Base-by-base conservation (phyloP, 1,284 basidiomycete species). In the Ustilago nuda region DNA sequence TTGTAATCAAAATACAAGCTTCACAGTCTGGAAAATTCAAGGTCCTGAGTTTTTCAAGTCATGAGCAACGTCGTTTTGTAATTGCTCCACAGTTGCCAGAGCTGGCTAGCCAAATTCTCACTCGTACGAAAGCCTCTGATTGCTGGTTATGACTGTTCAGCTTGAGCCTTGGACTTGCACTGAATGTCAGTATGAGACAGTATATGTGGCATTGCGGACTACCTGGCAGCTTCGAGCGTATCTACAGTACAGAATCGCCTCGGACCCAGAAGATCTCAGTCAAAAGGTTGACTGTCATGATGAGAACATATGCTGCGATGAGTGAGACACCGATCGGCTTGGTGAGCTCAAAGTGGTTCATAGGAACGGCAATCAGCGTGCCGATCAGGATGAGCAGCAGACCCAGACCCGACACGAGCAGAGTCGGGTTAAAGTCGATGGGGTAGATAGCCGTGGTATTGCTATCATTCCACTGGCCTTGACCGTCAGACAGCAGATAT, bases 351-450 rank as follows among this genome's bases (percentile, higher is more conserved):
- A 93, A 98, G 39, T 90, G 91, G 80, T 95, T 95, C 76, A 92
- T 83, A 1, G 95, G 95, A 0, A 98, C 93, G 72, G 92, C 90
- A 54, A 95, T 87, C 51, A 95, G 87, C n/a, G 94, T 98, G 17
- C 89, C 88, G 6, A 91, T 80, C 17, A 98, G 88, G 15, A 98
- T 87, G 53, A 89, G 84, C 17, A 98, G 88, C 27, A 98, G 88
- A 2, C 95, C 94, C 17, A 92, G 86, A 0, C 91, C 89, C 73
- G 93, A 95, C 72, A 95, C 92, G 82, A 95, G 88, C 46, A 98
- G 89, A 1, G 94, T 96, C 0, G 89, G 90, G 17, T 92, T 92
- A 85, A 96, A 93, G 60, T 92, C 88, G 39, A 98, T 89, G 19
- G 88, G 83, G 83, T 93, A 92, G 50, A 75, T 59, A n/a, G 66